Evolutionary conservation across 2,329 filamentous ascomycete species (phyloP).

Genomic region (Penicillium sp.): DNA sequence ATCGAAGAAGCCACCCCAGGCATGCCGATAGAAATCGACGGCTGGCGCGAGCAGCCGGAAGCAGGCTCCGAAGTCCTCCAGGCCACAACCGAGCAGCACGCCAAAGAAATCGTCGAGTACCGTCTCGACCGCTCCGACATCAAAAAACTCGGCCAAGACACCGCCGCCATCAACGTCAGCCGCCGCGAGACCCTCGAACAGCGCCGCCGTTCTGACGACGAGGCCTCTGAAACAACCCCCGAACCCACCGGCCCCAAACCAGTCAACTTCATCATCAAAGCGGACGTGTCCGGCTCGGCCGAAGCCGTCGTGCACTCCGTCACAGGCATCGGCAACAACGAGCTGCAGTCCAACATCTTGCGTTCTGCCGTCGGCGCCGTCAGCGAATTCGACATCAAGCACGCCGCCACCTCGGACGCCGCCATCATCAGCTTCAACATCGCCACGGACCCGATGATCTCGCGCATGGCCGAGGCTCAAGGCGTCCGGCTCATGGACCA

Average conservation of each 20-base stretch:
- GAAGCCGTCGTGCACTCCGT: constrained; percentile 82
- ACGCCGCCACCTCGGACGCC: constrained; percentile 72
- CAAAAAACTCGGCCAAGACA: constrained; percentile 61
- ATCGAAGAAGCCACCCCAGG: constrained; percentile 76
- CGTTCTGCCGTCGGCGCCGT: constrained; percentile 73
- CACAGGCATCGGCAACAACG: constrained; percentile 74
- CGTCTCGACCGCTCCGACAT: constrained; percentile 69
- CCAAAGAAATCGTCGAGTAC: constrained; percentile 72
- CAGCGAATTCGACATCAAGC: constrained; percentile 82
- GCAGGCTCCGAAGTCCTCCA: constrained; percentile 87
- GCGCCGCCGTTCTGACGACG: constrained; percentile 31
- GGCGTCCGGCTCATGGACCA: constrained; percentile 78
- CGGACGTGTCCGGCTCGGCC: constrained; percentile 87
- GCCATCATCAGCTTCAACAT: constrained; percentile 85
- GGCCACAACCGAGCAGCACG: constrained; percentile 71
- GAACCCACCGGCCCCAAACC: constrained; percentile 46
- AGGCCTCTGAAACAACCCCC: constrained; percentile 36
- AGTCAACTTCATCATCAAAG: constrained; percentile 83
- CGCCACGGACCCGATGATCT: constrained; percentile 62
- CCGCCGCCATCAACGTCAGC: constrained; percentile 71
- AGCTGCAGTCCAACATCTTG: constrained; percentile 73
- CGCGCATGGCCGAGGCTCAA: constrained; percentile 63
- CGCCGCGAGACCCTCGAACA: constrained; percentile 59
- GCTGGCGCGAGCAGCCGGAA: constrained; percentile 84
- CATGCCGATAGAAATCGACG: constrained; percentile 85